Conservation (phyloP, 1,284 basidiomycete species). For the Tylopilus sp. region DNA sequence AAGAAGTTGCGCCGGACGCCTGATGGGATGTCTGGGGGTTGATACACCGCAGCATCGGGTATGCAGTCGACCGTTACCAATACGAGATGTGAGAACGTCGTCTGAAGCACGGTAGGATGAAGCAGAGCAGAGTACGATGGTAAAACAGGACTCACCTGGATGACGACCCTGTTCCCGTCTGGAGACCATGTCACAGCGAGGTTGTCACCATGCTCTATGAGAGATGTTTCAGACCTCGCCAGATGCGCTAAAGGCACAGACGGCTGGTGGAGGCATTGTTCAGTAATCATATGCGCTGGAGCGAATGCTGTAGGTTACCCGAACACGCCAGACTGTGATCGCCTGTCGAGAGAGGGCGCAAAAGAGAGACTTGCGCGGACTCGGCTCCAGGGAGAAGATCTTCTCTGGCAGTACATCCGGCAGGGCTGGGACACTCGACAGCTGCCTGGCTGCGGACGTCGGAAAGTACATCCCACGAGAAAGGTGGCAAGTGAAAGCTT, state of each 20-base stretch:
- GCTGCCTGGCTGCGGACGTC: constrained; percentile 67
- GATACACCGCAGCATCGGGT: constrained; percentile 54
- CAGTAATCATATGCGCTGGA: neutral
- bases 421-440: constrained; percentile 62
- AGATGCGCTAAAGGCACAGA: constrained; percentile 73
- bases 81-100: constrained; percentile 73
- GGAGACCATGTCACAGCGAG: constrained; percentile 71
- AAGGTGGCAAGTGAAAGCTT: neutral
- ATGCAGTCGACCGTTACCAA: constrained; percentile 67
- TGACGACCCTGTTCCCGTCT: constrained; percentile 72
- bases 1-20: constrained; percentile 65
- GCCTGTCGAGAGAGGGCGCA: constrained; percentile 66
- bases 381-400: constrained; percentile 58
- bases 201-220: constrained; percentile 79
- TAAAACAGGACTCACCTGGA: constrained; percentile 58
- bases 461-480: constrained; percentile 70
- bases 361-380: constrained; percentile 75
- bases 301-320: constrained; percentile 51
- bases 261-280: constrained; percentile 51
- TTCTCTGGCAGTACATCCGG: constrained; percentile 58
- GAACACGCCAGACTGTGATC: constrained; percentile 77
- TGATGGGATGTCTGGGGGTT: constrained; percentile 47
- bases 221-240: constrained; percentile 70
- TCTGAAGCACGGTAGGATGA: constrained; percentile 42
- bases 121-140: constrained; percentile 4